Base-by-base conservation (phyloP, 495 filamentous ascomycete species). In the Paragyromitra xinjiangensis region DNA sequence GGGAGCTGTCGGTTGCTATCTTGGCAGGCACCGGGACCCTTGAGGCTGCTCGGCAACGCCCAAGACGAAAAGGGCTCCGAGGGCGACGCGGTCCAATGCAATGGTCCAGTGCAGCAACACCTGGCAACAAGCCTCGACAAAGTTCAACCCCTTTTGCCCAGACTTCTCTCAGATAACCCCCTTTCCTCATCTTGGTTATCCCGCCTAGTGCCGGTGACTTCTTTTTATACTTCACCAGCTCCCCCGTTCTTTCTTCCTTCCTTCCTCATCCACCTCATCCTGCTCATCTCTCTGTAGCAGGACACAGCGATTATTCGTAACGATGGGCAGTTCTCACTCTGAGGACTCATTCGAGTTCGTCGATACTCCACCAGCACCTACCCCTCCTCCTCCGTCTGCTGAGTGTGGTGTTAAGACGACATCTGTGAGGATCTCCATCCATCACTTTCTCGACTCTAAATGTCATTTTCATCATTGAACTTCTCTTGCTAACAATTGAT, bases 371-470 rank as follows among this genome's bases (percentile, higher is more conserved):
- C 87, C 89, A 77, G 88, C 88, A 67, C 85, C 87, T 44, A 39
- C 44, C 85, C 87, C 73, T 82, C 90, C 67, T 83, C 87, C 81
- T 85, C 89, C 82, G 84, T 84, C 85, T 63, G 86, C 90, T 72
- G 88, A 92, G 51, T 93, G 90, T 83, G 93, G 93, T 82, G 92
- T 95, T 44, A 85, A 86, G 78, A 90, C 89, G 16, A 94, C 92
- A 48, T 87, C 88, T 71, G 93, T 94, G 83, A 82, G 89, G 85
- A 59, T 45, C 22, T 8, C 61, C 42, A 64, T 78, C 34, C 74
- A 39, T 71, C 14, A 12, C 8, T 63, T 48, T 80, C 69, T 65
- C 14, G 19, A 56, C 4, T 45, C 44, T n/a, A 8, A n/a, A 70
- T 29, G 19, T 37, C 11, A 77, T 50, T 62, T 5, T 67, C 64